Evolutionary conservation across 202 grass and related monocot species (phyloP).

Genomic region (Setaria viridis): DNA sequence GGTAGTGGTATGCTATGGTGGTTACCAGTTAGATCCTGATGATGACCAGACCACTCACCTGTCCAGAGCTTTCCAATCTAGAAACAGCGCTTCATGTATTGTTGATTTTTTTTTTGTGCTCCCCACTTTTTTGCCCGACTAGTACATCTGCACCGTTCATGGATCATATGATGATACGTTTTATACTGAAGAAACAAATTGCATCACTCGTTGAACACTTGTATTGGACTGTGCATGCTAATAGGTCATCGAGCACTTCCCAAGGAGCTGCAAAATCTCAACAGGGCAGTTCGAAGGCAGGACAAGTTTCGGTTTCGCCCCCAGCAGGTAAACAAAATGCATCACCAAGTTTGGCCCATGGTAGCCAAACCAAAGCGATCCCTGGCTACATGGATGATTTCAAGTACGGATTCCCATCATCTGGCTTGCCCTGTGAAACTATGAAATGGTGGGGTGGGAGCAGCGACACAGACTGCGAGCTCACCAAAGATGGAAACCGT

Average conservation of each 20-base stretch:
- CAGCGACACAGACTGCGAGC: conserved; percentile 37
- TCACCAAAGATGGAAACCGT: conserved; percentile 50
- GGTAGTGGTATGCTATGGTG: conserved; percentile 35
- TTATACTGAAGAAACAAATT: conserved; percentile 21
- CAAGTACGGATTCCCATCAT: conserved; percentile 77
- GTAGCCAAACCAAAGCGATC: conserved; percentile 70
- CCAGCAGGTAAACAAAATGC: conserved; percentile 61
- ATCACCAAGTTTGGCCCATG: conserved; percentile 45
- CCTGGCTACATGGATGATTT: conserved; percentile 96
- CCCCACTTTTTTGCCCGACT: background rate
- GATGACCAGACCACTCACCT: conserved; percentile 15
- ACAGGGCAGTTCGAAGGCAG: conserved; percentile 50
- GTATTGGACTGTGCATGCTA: conserved; percentile 33
- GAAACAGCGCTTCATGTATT: background rate
- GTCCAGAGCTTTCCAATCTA: background rate
- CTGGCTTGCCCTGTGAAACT: conserved; percentile 63
- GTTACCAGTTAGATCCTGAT: conserved; percentile 32
- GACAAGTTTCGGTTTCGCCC: conserved; percentile 47
- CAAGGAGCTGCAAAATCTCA: conserved; percentile 65
- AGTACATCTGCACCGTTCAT: conserved; percentile 7
- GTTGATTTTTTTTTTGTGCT: background rate
- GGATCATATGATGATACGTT: conserved; percentile 14
- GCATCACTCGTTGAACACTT: conserved; percentile 21
- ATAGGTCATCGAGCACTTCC: conserved; percentile 49
- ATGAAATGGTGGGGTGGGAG: conserved; percentile 81